Evolutionary conservation across 2,329 filamentous ascomycete species (phyloP).

Genomic region (Metarhizium anisopliae): DNA sequence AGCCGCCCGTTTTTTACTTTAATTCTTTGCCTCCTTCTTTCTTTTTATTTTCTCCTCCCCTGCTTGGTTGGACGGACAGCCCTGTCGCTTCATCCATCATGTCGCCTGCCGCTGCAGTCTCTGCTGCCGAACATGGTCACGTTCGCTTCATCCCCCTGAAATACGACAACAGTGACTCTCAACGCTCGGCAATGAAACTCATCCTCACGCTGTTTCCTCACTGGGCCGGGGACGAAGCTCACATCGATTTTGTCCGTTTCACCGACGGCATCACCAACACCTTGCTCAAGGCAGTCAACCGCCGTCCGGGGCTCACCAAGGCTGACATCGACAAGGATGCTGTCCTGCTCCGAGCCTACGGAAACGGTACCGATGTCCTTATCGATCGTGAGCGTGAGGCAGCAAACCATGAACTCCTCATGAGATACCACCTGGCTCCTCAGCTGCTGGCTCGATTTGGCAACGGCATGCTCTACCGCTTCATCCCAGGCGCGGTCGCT

Average conservation of each 20-base stretch:
- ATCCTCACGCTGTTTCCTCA: conserved; percentile 73
- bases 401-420: conserved; percentile 76
- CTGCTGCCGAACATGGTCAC: conserved; percentile 28
- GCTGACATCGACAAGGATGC: conserved; percentile 73
- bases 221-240: conserved; percentile 66
- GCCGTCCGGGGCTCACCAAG: conserved; percentile 56
- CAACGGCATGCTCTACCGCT: conserved; percentile 93
- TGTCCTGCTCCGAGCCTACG: conserved; percentile 85
- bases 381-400: conserved; percentile 88
- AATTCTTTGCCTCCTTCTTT: not conserved
- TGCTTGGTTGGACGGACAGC: not conserved
- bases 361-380: conserved; percentile 84
- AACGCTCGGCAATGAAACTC: conserved; percentile 69
- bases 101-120: conserved; percentile 22
- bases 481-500: conserved; percentile 72
- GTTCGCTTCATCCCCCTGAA: conserved; percentile 62
- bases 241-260: conserved; percentile 80
- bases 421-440: conserved; percentile 74
- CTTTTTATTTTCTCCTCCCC: not conserved
- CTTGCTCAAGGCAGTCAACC: conserved; percentile 68
- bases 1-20: not conserved
- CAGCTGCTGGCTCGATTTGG: conserved; percentile 83
- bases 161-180: conserved; percentile 70
- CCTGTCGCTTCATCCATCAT: conserved; percentile 15
- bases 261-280: conserved; percentile 99